phyloP scores from a whole-genome alignment of 2,329 filamentous ascomycete genomes.

The Calonectria multiphialidica region DNA sequence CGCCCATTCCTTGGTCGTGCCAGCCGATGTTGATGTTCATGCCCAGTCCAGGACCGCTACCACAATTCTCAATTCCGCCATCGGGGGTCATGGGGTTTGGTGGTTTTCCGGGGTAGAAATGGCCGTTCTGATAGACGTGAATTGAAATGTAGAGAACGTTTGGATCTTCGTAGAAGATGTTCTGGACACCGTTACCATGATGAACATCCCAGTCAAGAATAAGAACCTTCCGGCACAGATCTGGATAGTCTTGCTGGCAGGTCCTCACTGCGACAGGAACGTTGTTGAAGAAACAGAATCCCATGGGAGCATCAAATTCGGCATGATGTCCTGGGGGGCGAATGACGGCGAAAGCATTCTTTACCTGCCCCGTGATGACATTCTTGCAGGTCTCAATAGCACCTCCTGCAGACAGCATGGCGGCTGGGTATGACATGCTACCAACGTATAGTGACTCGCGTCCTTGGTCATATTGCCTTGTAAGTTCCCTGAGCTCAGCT shows the following conservation, averaged over 20 bases:
- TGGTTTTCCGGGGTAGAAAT: conserved; percentile 84
- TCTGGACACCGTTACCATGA: conserved; percentile 92
- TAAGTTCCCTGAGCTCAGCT: conserved; percentile 76
- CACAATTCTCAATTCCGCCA: conserved; percentile 71
- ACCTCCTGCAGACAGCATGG: conserved; percentile 87
- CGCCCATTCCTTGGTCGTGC: conserved; percentile 85
- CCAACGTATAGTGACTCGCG: conserved; percentile 88
- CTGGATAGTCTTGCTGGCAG: conserved; percentile 84
- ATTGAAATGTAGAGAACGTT: conserved; percentile 96
- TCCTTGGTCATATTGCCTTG: conserved; percentile 69
- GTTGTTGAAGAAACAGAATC: conserved; percentile 98
- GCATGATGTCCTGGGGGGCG: conserved; percentile 96
- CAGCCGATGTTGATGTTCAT: conserved; percentile 77
- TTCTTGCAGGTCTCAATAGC: conserved; percentile 96
- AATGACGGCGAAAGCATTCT: conserved; percentile 96
- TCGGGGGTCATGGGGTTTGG: conserved; percentile 69
- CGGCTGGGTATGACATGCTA: conserved; percentile 82
- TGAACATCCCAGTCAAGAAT: conserved; percentile 93
- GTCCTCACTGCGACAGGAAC: conserved; percentile 92
- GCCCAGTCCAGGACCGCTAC: conserved; percentile 65
- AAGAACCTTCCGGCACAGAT: conserved; percentile 86
- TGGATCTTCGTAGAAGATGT: conserved; percentile 94
- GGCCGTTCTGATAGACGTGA: conserved; percentile 86
- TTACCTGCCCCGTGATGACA: conserved; percentile 85
- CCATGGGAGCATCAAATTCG: conserved; percentile 86